These are phyloP conservation scores for Vaucheria bursata DNA, from an alignment of 352 stramenopile genomes.

Conservation along the genomic window DNA sequence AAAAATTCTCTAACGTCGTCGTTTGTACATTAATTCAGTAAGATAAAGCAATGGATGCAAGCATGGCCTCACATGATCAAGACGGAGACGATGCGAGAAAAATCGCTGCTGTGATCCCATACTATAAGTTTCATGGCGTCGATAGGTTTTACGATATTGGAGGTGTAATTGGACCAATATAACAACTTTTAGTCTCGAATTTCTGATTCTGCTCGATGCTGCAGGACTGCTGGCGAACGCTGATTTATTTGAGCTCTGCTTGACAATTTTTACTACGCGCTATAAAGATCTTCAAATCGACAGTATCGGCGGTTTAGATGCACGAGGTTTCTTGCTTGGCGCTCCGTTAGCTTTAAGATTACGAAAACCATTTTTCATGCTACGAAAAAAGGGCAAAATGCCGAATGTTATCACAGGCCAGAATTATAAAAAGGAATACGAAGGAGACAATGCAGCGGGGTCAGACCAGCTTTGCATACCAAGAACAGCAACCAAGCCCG, in stretches of 20 bases:
- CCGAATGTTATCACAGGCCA: constrained; percentile 31
- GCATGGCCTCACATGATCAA: background rate
- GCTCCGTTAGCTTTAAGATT: constrained; percentile 84
- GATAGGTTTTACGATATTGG: constrained; percentile 93
- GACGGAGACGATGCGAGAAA: constrained; percentile 37
- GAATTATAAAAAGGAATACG: constrained; percentile 64
- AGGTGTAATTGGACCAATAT: constrained; percentile 49
- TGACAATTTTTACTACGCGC: background rate
- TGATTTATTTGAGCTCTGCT: background rate
- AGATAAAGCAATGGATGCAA: too few relatives aligned
- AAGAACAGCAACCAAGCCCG: constrained; percentile 60
- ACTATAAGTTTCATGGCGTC: constrained; percentile 61
- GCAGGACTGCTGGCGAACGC: constrained; percentile 1
- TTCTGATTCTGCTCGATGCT: background rate
- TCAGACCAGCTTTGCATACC: constrained; percentile 75
- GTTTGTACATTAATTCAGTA: too few relatives aligned
- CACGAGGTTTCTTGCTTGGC: constrained; percentile 90
- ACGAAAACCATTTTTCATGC: constrained; percentile 95
- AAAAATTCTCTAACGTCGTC: too few relatives aligned
- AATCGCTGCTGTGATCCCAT: constrained; percentile 47
- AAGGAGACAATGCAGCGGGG: constrained; percentile 68
- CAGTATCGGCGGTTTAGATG: constrained; percentile 83
- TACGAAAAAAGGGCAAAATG: constrained; percentile 75
- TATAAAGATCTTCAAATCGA: constrained; percentile 61
- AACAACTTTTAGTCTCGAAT: background rate